Base-by-base conservation (phyloP, 495 filamentous ascomycete species). In the Beverwykella pulmonaria region DNA sequence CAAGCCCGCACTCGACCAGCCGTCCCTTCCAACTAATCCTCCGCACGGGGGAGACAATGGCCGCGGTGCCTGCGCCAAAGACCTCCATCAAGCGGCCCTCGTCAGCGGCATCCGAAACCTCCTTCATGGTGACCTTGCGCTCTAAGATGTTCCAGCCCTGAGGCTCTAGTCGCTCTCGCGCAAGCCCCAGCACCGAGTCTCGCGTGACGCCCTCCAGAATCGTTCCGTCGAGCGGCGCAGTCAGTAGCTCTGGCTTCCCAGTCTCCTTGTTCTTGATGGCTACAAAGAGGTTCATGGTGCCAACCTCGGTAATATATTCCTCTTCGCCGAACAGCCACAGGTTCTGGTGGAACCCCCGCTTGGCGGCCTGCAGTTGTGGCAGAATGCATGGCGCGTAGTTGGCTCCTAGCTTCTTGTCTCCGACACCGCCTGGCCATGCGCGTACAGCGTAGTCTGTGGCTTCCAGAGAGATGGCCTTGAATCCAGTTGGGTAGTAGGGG, bases 331-430 rank as follows among this genome's bases (percentile, higher is more conserved):
- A 98, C 32, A 98, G 80, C 94, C 94, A 98, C 55, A 98, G 82
- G 77, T 98, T 98, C 83, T 98, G 94, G 78, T 98, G 93, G 84
- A 90, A 97, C 32, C 94, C 94, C 19, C 91, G 84, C 65, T 84
- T 86, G 27, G 93, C 92, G 19, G 94, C 94, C 75, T 97, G 83
- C 61, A 92, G 83, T 79, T 98, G 95, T 12, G 95, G 94, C 25
- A 96, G 79, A 66, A 98, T 92, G 77, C 93, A 97, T 1, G 95
- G 93, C 17, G 94, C 94, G 75, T 98, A 98, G 83, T 98, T 98
- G 65, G 92, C 93, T 64, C 94, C 94, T 20, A 98, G 86, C 82
- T 98, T 98, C 86, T 92, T 94, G 80, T 96, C 90, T 71, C 94
- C 94, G 9, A 96, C 92, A 71, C 94, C 94, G 59, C 93, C 93